Conservation (phyloP, 2,329 filamentous ascomycete species). For the Colletotrichum navitas region DNA sequence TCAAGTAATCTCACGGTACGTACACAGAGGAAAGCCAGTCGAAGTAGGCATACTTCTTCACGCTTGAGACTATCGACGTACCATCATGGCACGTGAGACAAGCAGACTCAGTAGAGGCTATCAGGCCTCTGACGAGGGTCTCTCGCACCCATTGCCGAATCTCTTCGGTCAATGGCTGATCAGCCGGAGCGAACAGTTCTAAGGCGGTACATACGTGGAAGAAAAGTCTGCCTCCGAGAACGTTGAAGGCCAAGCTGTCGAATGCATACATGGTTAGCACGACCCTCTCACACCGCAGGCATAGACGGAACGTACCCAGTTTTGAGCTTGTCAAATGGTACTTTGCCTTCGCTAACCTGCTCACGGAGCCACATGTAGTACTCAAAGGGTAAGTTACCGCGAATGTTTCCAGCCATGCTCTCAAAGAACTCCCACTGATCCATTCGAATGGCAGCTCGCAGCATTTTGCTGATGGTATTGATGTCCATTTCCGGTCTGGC, state of each 20-base stretch:
- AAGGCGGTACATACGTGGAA: background rate
- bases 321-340: constrained; percentile 7
- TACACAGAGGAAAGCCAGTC: constrained; percentile 23
- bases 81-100: background rate
- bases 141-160: constrained; percentile 2
- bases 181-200: background rate
- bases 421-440: constrained; percentile 20
- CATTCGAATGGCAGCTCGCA: constrained; percentile 1
- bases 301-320: constrained; percentile 4
- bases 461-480: background rate
- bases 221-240: background rate
- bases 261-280: background rate
- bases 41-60: constrained; percentile 11
- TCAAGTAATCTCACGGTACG: background rate
- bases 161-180: background rate
- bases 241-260: background rate
- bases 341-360: constrained; percentile 6
- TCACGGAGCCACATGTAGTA: constrained; percentile 6
- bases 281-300: background rate
- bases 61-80: background rate
- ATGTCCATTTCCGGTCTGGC: background rate
- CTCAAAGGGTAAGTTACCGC: background rate
- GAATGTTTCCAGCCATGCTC: background rate
- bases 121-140: background rate
- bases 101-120: background rate